Base-by-base conservation (phyloP, 164 flowering plant genomes). In the Aristolochia contorta region DNA sequence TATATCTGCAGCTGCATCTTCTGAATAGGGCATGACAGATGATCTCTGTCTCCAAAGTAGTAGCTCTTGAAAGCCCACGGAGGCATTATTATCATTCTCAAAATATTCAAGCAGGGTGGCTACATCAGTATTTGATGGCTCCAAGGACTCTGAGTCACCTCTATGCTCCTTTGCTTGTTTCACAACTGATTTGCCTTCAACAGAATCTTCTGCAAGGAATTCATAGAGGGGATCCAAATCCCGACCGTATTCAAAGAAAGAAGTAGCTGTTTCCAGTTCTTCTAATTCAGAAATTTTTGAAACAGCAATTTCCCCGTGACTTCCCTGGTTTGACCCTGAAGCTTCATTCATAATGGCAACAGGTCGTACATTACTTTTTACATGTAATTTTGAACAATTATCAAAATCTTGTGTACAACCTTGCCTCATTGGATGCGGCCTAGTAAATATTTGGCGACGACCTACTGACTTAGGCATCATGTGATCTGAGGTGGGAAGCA, bases 391-490 rank as follows among this genome's bases (percentile, higher is more conserved):
- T 23, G 59, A 4, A 15, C 37, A 16, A 32, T 65, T 20, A 57
- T 51, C 18, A n/a, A 60, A 51, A 58, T 48, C 62, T 46, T 53
- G 64, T 22, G 57, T 13, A 58, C 53, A 61, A 68, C 60, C 54
- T 56, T 21, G 77, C 45, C 95, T 91, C 61, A 58, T 66, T 49
- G 99, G 99, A 67, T 93, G 99, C 23, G 96, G 97, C 61, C 56
- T 83, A 67, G 76, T 71, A 67, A 93, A 93, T 63, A 90, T 96
- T 70, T 90, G 97, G 32, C 85, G 87, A 21, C 97, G 97, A 47
- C 96, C 99, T 58, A 68, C 58, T 45, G 95, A 78, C 75, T 79
- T 85, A 19, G 84, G 94, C 69, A 60, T 69, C 61, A 71, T 73
- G 21, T 89, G 79, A 14, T 81, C 87, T 46, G 91, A 73, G 19